Conservation (phyloP, 176 grass and related monocot species). For the Oryza longistaminata region DNA sequence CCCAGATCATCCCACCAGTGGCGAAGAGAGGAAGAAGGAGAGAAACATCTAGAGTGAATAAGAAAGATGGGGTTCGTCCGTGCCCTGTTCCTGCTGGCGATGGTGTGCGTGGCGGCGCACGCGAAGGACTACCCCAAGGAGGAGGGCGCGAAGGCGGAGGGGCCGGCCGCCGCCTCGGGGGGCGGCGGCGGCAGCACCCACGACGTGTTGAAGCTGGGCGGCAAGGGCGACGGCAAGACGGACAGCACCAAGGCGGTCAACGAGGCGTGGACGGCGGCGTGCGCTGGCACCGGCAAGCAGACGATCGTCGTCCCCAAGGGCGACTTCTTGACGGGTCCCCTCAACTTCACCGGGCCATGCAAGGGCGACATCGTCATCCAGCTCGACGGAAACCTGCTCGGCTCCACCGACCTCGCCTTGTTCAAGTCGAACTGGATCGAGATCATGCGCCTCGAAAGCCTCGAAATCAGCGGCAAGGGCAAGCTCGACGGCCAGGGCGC, state of each 20-base stretch:
- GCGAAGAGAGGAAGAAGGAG: neutral
- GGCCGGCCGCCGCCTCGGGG: neutral
- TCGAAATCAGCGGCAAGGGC: conserved; percentile 47
- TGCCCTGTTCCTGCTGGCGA: conserved; percentile 1
- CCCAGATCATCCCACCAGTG: neutral
- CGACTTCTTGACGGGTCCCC: conserved; percentile 35
- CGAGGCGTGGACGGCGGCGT: conserved; percentile 51
- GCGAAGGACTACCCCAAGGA: conserved; percentile 14
- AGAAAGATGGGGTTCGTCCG: conserved; percentile 40
- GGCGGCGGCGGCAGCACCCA: neutral
- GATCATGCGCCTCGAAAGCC: conserved; percentile 42
- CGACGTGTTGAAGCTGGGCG: conserved; percentile 45
- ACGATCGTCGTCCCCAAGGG: conserved; percentile 50
- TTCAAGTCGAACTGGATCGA: conserved; percentile 58
- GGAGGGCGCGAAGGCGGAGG: neutral
- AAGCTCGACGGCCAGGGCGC: conserved; percentile 60
- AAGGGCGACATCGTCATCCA: conserved; percentile 45
- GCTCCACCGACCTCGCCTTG: conserved; percentile 35
- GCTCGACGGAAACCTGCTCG: conserved; percentile 53
- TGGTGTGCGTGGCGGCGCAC: conserved; percentile 14
- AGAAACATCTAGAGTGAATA: neutral
- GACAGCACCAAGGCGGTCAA: conserved; percentile 56
- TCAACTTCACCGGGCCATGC: conserved; percentile 57
- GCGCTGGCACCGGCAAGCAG: conserved; percentile 27
- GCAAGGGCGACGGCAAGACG: conserved; percentile 42